Evolutionary conservation across 352 stramenopile species (phyloP), one percentile per base, ranked within the genome.

Genomic region (Paralagenidium karlingii): DNA sequence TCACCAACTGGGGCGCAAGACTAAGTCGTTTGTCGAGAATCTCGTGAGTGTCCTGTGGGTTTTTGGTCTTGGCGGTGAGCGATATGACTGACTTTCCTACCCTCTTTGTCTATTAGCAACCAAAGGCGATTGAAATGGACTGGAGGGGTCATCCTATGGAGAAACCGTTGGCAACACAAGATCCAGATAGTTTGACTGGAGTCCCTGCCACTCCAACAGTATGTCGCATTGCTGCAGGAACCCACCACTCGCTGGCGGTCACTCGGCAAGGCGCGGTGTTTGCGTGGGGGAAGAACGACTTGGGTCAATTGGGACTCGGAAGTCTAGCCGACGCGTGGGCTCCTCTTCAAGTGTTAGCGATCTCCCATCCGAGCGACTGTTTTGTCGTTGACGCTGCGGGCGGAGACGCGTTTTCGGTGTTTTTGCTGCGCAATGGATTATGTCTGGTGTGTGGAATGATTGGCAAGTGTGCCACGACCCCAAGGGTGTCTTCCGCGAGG

Each of bases 221-320:
- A 10, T 52, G 66, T 0, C 67, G 68, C 3, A 80, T 88, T 26
- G 59, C 63, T 2, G 68, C 75, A 8, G 70, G 75, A 1, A 71
- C 67, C 16, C 52, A 79, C 41, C 75, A 88, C 51, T 84, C 68
- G 19, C 25, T 82, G 31, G 75, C 57, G 0, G 63, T 85, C 24
- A 64, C 57, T 16, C 63, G 53, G 21, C 58, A 77, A 26, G 68
- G 70, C 4, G 58, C 55, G 3, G 62, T 60, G 13, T 85, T 84
- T 38, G 71, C 68, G 10, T 88, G 75, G 75, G 75, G 75, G 0
- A 63, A 70, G 11, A 70, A 70, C 4, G 60, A 82, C 40, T 49
- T 55, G 7, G 75, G 75, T 7, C 75, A 83, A 38, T 60, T 88
- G 1, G 75, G 75, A 5, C 68, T 80, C 24, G 68, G 71, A 8